Evolutionary conservation across 768 basidiomycete genomes (phyloP), one percentile per base, ranked within the genome.

Genomic region (Leccinum rimulosum): DNA sequence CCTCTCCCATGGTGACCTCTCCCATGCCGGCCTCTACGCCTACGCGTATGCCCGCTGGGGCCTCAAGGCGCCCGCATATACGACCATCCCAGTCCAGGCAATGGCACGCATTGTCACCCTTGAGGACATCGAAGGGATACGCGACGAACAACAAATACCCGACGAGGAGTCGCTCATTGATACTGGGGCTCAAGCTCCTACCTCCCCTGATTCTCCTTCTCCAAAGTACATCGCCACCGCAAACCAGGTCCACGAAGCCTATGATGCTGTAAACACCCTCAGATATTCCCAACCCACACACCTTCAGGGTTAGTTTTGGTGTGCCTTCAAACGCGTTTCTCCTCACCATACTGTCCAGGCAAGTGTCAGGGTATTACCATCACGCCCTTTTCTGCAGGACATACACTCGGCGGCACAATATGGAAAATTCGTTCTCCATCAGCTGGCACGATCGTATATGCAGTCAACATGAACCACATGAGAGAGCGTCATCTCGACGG

Each of bases 401-500:
- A 98, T 72, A 93, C 93, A 0, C 82, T 99, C 15, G 97, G 97
- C 60, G 97, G 96, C 48, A 93, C 95, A 6, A 91, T 99, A 62
- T 98, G 95, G 95, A 98, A 98, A 70, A 90, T 99, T 61, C 87
- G 97, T n/a, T 98, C 95, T 0, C 95, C 97, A 2, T 94, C 95
- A 0, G 92, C 93, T 11, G 96, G 95, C 3, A 98, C 97, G 3
- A 89, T 98, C 35, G 78, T 98, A 27, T 98, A 99, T 70, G 95
- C 95, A 9, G 92, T 98, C 17, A 85, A 94, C 64, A 80, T 98
- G 78, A 98, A 98, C 72, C 97, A 99, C 73, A 95, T 93, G 83
- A 84, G 85, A 55, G 97, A 99, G 71, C 85, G 95, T 36, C 96
- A 98, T 76, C 80, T 99, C 31, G 95, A 98, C 64, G 94, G 94